These are phyloP conservation scores for Endogone sp. DNA, from an alignment of 192 early-diverging fungal genomes.

Conservation along the genomic window DNA sequence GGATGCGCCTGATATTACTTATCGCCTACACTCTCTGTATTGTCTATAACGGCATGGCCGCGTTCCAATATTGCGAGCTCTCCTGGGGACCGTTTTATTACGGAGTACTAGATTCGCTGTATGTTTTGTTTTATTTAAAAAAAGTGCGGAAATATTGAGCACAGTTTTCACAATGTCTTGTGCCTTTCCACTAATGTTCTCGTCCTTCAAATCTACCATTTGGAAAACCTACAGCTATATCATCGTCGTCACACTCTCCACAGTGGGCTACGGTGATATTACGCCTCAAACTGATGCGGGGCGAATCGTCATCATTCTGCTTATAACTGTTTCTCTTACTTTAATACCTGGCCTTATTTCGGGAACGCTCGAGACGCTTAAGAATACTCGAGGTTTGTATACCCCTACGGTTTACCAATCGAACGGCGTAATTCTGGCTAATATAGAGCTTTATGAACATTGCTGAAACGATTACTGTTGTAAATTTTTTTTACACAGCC, in stretches of 20 bases:
- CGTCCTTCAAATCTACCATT: not conserved
- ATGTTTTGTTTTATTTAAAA: not conserved
- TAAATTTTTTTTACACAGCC: too few species aligned
- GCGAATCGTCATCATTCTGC: conserved; percentile 50
- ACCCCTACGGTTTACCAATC: too few species aligned
- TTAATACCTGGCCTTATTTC: conserved; percentile 55
- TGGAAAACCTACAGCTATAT: conserved; percentile 51
- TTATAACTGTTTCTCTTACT: conserved; percentile 58
- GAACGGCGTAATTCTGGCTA: too few species aligned
- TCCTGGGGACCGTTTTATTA: conserved; percentile 48
- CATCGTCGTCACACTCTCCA: conserved; percentile 63
- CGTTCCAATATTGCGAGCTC: conserved; percentile 58
- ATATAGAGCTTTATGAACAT: too few species aligned
- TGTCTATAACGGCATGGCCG: conserved; percentile 56
- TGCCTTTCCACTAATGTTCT: not conserved
- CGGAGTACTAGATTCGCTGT: conserved; percentile 27
- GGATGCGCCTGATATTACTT: conserved; percentile 49
- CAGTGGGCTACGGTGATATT: conserved; percentile 74
- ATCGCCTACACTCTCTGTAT: conserved; percentile 46
- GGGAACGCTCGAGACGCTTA: conserved; percentile 34
- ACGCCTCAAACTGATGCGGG: conserved; percentile 48
- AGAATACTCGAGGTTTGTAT: conserved; percentile 25
- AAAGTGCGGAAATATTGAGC: too few species aligned
- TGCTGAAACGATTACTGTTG: too few species aligned
- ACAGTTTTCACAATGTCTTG: too few species aligned